Percentiles rank a stretch among this genome's conserved stretches.
phyloP scores from a whole-genome alignment of 129 eudicot genomes.

The Artemisia argyi region DNA sequence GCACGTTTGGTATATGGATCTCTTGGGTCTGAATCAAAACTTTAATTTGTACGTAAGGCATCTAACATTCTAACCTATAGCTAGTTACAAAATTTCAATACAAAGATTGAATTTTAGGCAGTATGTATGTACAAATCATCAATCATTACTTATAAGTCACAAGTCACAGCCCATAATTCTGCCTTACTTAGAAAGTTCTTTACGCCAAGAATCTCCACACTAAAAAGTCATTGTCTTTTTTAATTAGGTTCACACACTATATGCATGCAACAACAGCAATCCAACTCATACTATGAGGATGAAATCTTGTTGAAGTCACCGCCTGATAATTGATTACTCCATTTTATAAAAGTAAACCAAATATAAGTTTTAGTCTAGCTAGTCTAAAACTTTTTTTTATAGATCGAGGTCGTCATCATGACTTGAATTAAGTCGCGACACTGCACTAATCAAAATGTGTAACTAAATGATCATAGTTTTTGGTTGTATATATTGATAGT shows the following conservation, averaged over 20 bases:
- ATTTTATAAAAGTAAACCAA: neutral
- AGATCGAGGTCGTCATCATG: too few species aligned
- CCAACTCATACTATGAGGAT: slow-evolving; percentile 34
- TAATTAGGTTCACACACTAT: slow-evolving; percentile 30
- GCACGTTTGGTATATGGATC: too few species aligned
- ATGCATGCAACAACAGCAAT: slow-evolving; percentile 25
- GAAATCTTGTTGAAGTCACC: slow-evolving; percentile 27
- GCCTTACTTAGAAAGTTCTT: slow-evolving; percentile 30
- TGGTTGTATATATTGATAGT: too few species aligned
- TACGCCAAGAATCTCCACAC: slow-evolving; percentile 44
- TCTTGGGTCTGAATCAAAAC: too few species aligned
- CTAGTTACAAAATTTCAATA: neutral
- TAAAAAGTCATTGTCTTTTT: neutral
- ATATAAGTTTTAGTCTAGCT: neutral
- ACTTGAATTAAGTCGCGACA: too few species aligned
- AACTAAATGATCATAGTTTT: too few species aligned
- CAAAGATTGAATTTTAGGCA: neutral
- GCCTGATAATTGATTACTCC: slow-evolving; percentile 22
- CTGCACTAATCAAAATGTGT: too few species aligned
- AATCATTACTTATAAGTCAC: slow-evolving; percentile 1
- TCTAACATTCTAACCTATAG: too few species aligned
- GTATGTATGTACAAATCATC: neutral
- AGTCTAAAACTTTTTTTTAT: neutral
- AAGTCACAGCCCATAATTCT: slow-evolving; percentile 25
- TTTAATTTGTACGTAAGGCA: too few species aligned